phyloP scores from a whole-genome alignment of 495 filamentous ascomycete species.

The Aspergillus leporis region DNA sequence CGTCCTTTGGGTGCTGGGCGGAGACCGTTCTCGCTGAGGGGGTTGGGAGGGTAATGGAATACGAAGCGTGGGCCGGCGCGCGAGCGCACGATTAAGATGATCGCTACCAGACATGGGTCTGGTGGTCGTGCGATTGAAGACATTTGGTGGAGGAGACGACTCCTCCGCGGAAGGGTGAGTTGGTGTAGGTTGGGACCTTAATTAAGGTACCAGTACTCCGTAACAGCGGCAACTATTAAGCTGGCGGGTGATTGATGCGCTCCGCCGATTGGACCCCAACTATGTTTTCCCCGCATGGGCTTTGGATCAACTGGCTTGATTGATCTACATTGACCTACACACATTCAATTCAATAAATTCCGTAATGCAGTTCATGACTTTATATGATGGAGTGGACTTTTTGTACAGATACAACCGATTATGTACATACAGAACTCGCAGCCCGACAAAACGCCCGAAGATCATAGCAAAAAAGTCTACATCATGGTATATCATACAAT shows the following conservation, averaged over 20 bases:
- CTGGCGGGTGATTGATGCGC: neutral
- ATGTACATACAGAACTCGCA: slow-evolving; percentile 2
- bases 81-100: slow-evolving; percentile 78
- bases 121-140: slow-evolving; percentile 51
- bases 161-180: slow-evolving; percentile 4
- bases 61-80: slow-evolving; percentile 80
- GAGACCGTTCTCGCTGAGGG: slow-evolving; percentile 46
- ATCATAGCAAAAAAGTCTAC: too few species aligned
- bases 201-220: neutral
- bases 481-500: slow-evolving; percentile 6
- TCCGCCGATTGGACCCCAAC: neutral
- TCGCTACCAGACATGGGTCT: slow-evolving; percentile 69
- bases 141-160: slow-evolving; percentile 30
- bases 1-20: slow-evolving; percentile 36
- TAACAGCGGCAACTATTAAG: too few species aligned
- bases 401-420: neutral
- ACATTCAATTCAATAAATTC: neutral
- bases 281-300: slow-evolving; percentile 11
- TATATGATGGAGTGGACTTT: neutral
- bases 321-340: neutral
- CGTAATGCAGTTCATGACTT: neutral
- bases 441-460: slow-evolving; percentile 9
- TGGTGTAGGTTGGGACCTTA: neutral
- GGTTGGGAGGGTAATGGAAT: slow-evolving; percentile 84
- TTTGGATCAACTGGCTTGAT: neutral